phyloP scores from a whole-genome alignment of 2,329 filamentous ascomycete species.

The Hirsutella thompsonii region DNA sequence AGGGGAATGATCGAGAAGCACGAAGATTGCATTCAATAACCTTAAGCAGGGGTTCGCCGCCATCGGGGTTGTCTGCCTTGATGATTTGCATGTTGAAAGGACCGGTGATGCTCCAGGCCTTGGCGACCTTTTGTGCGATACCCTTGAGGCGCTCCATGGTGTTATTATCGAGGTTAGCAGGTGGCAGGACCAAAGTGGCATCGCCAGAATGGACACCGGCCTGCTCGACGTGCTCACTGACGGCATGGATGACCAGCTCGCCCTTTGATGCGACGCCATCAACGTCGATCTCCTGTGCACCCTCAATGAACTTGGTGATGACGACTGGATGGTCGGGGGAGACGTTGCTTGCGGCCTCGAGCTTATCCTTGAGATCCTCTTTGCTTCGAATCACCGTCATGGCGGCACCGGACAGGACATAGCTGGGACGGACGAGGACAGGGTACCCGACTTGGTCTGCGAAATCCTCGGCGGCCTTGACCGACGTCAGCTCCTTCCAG shows the following conservation, averaged over 20 bases:
- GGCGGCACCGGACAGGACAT: constrained; percentile 92
- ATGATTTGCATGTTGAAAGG: constrained; percentile 99
- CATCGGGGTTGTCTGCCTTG: constrained; percentile 69
- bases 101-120: constrained; percentile 93
- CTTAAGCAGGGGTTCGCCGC: constrained; percentile 67
- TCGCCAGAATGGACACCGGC: constrained; percentile 98
- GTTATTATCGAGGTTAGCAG: constrained; percentile 60
- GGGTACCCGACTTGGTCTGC: constrained; percentile 80
- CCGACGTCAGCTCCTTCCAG: constrained; percentile 93
- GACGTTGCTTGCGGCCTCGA: constrained; percentile 77
- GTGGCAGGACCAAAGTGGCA: constrained; percentile 85
- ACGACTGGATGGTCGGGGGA: constrained; percentile 96
- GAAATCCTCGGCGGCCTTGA: constrained; percentile 76
- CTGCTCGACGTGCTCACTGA: constrained; percentile 92
- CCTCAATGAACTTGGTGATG: constrained; percentile 97
- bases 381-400: constrained; percentile 94
- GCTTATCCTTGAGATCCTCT: constrained; percentile 86
- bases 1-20: constrained; percentile 94
- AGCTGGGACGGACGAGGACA: constrained; percentile 85
- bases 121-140: constrained; percentile 90
- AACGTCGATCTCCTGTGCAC: constrained; percentile 90
- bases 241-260: constrained; percentile 77
- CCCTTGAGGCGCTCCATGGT: constrained; percentile 84
- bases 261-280: constrained; percentile 83
- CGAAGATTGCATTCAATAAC: constrained; percentile 98